Evolutionary conservation across 345 rosid species (phyloP).

Genomic region (Sonneratia alba): DNA sequence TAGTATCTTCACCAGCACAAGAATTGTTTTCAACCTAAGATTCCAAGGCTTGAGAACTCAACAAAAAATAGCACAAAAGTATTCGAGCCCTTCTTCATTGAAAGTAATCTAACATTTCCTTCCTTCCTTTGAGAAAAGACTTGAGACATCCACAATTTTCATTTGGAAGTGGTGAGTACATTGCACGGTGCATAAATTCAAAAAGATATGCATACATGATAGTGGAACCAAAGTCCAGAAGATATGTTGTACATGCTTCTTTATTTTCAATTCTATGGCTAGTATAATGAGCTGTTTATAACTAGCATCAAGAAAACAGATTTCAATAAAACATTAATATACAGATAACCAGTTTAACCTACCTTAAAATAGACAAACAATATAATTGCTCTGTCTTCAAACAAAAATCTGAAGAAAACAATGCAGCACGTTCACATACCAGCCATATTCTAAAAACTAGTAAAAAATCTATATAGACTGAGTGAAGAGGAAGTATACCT

Average conservation of each 20-base stretch:
- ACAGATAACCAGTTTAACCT: constrained; percentile 24
- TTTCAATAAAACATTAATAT: constrained; percentile 5
- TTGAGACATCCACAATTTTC: neutral
- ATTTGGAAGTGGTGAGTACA: neutral
- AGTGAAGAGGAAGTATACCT: constrained; percentile 29
- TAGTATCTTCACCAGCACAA: neutral
- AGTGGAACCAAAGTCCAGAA: neutral
- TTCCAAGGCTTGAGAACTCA: neutral
- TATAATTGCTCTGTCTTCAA: constrained; percentile 26
- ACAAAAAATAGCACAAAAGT: neutral
- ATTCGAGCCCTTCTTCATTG: neutral
- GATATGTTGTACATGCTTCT: neutral
- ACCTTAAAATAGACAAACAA: constrained; percentile 26
- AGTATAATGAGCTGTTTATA: neutral
- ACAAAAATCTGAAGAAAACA: constrained; percentile 42
- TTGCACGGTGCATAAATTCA: neutral
- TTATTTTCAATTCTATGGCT: neutral
- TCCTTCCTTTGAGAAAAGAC: neutral
- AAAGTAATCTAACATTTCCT: neutral
- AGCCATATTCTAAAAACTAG: constrained; percentile 9
- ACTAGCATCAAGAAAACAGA: neutral
- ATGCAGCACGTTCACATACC: constrained; percentile 24
- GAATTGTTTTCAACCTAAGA: neutral
- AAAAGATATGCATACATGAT: neutral
- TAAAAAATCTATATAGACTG: constrained; percentile 6